Percentiles rank a stretch among this genome's conserved stretches.
These are phyloP conservation scores for Solanum etuberosum DNA, from an alignment of 257 asterid genomes.

Conservation along the genomic window DNA sequence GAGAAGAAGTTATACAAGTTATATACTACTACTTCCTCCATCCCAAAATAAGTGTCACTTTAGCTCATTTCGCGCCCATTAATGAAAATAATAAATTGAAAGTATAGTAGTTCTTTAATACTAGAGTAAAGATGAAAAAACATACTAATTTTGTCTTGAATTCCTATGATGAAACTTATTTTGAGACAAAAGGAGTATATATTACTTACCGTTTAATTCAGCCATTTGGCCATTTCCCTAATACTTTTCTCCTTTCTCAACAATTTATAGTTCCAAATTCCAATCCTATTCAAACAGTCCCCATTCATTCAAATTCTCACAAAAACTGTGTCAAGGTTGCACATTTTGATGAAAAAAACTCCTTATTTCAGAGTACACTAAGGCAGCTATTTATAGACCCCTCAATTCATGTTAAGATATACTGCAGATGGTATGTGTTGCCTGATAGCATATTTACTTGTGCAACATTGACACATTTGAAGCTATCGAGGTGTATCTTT, in stretches of 20 bases:
- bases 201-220: not conserved
- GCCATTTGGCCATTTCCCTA: not conserved
- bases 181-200: not conserved
- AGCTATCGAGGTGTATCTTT: not conserved
- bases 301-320: not conserved
- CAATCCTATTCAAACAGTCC: not conserved
- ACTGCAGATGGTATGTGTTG: not conserved
- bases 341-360: not conserved
- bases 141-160: not conserved
- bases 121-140: not conserved
- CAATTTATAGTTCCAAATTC: not conserved
- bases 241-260: not conserved
- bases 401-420: not conserved
- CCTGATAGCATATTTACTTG: not conserved
- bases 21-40: not conserved
- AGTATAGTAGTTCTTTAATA: not conserved
- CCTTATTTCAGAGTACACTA: not conserved
- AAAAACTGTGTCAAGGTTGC: not conserved
- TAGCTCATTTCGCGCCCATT: not conserved
- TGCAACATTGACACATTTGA: not conserved
- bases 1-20: conserved; percentile 15
- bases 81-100: not conserved
- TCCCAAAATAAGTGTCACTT: not conserved
- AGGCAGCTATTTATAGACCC: not conserved
- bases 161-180: not conserved